These are phyloP conservation scores for Azolla pinnata DNA, from an alignment of 75 land plant species.

Conservation along the genomic window DNA sequence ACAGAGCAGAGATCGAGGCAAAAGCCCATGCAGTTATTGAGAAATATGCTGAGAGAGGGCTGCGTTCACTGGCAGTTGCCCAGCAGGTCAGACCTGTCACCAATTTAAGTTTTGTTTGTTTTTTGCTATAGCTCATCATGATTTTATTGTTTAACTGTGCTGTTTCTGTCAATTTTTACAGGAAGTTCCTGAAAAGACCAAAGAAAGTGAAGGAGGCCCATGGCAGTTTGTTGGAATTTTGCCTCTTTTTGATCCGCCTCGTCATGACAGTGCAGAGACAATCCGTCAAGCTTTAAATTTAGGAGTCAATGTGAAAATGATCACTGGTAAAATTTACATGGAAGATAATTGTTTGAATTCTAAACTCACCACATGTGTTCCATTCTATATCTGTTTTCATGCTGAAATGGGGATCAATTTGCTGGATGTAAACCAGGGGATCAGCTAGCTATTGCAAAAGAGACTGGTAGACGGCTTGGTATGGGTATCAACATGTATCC, in stretches of 20 bases:
- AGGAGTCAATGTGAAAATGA: slow-evolving; percentile 72
- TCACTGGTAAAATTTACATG: slow-evolving; percentile 25
- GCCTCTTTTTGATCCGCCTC: slow-evolving; percentile 43
- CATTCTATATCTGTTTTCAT: too few species aligned
- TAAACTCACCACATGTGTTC: too few species aligned
- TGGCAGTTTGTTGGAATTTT: slow-evolving; percentile 56
- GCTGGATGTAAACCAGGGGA: slow-evolving; percentile 32
- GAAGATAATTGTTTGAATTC: too few species aligned
- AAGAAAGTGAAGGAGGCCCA: slow-evolving; percentile 54
- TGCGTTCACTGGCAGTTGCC: slow-evolving; percentile 57
- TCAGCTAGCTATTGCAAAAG: slow-evolving; percentile 69
- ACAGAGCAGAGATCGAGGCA: slow-evolving; percentile 22
- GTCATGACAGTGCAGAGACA: slow-evolving; percentile 31
- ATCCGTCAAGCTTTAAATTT: slow-evolving; percentile 61
- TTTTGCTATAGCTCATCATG: background rate
- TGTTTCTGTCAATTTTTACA: slow-evolving; percentile 10
- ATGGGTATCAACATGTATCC: slow-evolving; percentile 77
- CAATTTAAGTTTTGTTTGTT: background rate
- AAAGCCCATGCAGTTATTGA: slow-evolving; percentile 44
- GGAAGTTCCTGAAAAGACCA: slow-evolving; percentile 58
- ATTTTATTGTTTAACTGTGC: background rate
- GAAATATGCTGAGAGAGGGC: slow-evolving; percentile 59
- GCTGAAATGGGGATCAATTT: background rate
- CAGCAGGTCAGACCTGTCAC: slow-evolving; percentile 26
- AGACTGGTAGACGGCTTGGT: slow-evolving; percentile 67